Base-by-base conservation (phyloP, 116 monocot genomes). In the Papilionanthe hybrid region DNA sequence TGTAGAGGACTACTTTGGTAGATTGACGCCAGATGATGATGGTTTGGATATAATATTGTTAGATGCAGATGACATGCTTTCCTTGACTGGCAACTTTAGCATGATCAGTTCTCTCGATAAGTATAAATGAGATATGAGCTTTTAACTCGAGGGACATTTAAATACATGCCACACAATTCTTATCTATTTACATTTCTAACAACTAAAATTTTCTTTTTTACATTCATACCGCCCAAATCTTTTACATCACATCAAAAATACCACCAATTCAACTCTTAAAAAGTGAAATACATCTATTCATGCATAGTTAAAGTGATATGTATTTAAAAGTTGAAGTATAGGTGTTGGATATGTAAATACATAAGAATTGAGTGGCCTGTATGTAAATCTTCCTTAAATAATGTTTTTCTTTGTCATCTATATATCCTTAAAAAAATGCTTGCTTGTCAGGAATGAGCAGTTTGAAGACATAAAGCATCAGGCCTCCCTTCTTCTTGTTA, bases 1-100 rank as follows among this genome's bases (percentile, higher is more conserved):
- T 28, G 84, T 74, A 42, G 89, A 89, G 89, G 77, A 28, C 28
- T 86, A 83, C 49, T 89, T 89, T 63, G 81, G 79, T 44, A 68
- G 58, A 22, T 5, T 84, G 47, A 81, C 28, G 49, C 72, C 85
- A 50, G 53, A 55, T 72, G 77, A 81, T 56, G 81, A 83, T 82
- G 75, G 72, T 56, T 41, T 83, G 65, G 81, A 83, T 74, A 72
- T 79, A 28, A 86, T 88, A 78, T 56, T 88, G 74, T 75, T 88
- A 42, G 88, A 88, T 80, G 63, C 50, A 27, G 86, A 86, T 82
- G 89, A 86, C 50, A 8, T 83, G 25, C 50, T 83, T 29, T 77
- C 50, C 32, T 42, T 78, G 79, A 42, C 55, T 47, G 47, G 44
- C 22, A 58, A 55, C 25, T 30, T 49, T 42, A 42, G 22, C 42